Percentiles rank a stretch among this genome's conserved stretches.
Conservation (phyloP, 345 rosid genomes). For the Salix exigua region DNA sequence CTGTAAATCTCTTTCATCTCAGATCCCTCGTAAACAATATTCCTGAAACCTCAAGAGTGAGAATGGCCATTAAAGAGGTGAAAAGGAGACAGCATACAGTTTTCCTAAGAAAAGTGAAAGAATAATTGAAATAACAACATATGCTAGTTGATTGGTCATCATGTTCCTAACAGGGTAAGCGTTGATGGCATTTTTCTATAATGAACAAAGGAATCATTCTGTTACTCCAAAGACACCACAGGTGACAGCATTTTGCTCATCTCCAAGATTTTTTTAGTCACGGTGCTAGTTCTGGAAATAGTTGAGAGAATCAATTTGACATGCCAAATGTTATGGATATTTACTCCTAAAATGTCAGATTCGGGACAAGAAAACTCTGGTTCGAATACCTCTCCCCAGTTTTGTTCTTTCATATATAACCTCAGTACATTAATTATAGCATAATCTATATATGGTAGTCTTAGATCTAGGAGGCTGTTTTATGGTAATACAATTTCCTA, state of each 20-base stretch:
- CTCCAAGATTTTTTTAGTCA: not conserved
- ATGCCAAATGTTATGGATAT: not conserved
- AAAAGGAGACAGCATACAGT: not conserved
- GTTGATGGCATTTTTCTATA: not conserved
- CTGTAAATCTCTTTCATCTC: not conserved
- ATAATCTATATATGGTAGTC: too few species aligned
- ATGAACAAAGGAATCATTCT: not conserved
- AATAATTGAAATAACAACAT: not conserved
- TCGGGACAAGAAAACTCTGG: too few species aligned
- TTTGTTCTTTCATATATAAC: too few species aligned
- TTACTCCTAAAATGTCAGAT: too few species aligned
- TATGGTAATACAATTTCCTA: too few species aligned
- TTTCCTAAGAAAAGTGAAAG: not conserved
- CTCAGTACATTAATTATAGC: too few species aligned
- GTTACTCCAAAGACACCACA: not conserved
- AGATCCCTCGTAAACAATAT: not conserved
- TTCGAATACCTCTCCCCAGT: too few species aligned
- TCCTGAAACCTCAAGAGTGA: not conserved
- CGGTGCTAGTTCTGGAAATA: not conserved
- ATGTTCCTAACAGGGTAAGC: not conserved
- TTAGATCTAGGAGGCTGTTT: too few species aligned
- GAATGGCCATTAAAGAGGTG: not conserved
- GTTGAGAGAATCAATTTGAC: not conserved
- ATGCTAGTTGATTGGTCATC: too few species aligned
- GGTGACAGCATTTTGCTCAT: not conserved